Evolutionary conservation across 257 asterid genomes (phyloP).

Genomic region (Osmanthus fragrans): DNA sequence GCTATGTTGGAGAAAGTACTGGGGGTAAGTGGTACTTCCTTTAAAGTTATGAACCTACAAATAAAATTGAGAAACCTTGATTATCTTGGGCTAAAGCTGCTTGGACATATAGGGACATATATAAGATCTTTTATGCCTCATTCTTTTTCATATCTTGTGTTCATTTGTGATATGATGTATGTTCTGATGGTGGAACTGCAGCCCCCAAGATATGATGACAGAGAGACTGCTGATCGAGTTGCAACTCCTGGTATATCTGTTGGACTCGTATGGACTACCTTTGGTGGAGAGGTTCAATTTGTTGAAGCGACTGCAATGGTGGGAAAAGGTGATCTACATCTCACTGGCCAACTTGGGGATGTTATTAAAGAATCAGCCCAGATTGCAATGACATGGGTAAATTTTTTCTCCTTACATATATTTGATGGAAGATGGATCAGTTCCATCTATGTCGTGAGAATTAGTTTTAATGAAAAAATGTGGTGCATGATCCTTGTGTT

Average conservation of each 20-base stretch:
- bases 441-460: slow-evolving; percentile 2
- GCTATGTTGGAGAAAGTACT: slow-evolving; percentile 94
- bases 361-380: slow-evolving; percentile 98
- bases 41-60: not conserved
- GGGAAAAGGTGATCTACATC: slow-evolving; percentile 97
- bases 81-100: slow-evolving; percentile 21
- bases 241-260: slow-evolving; percentile 92
- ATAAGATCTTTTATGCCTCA: slow-evolving; percentile 5
- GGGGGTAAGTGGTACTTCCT: slow-evolving; percentile 68
- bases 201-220: slow-evolving; percentile 94
- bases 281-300: slow-evolving; percentile 98
- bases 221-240: slow-evolving; percentile 92
- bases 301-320: slow-evolving; percentile 92
- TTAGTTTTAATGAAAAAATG: slow-evolving; percentile 12
- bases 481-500: slow-evolving; percentile 1
- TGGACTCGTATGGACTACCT: slow-evolving; percentile 92
- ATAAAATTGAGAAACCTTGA: slow-evolving; percentile 11
- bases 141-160: slow-evolving; percentile 13
- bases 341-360: slow-evolving; percentile 98
- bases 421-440: not conserved
- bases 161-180: slow-evolving; percentile 17
- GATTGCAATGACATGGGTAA: slow-evolving; percentile 99
- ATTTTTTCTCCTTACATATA: not conserved
- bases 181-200: slow-evolving; percentile 33
- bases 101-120: not conserved